Evolutionary conservation across 2,329 filamentous ascomycete species (phyloP).

Genomic region (Blumeria hordei): DNA sequence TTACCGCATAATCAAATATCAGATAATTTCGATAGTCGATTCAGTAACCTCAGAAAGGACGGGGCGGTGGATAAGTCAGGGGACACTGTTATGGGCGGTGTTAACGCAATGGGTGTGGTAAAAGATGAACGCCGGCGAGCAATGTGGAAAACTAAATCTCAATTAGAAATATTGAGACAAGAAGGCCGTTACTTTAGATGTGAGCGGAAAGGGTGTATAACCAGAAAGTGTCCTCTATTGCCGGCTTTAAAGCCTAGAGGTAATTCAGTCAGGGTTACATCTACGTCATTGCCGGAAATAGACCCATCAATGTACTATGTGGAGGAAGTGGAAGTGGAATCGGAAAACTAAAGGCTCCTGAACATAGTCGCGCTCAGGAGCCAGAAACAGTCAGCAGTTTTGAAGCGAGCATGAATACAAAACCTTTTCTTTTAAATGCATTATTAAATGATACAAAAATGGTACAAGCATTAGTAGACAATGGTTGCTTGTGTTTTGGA

Average conservation of each 20-base stretch:
- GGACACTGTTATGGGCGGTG: not conserved
- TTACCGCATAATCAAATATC: too few relatives aligned
- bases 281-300: not conserved
- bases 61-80: not conserved
- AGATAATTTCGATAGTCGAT: too few relatives aligned
- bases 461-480: not conserved
- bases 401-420: not conserved
- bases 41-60: too few relatives aligned
- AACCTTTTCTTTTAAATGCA: not conserved
- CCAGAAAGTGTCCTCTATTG: not conserved
- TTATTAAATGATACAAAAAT: not conserved
- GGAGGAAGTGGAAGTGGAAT: not conserved
- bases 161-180: not conserved
- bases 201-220: not conserved
- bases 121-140: not conserved
- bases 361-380: not conserved
- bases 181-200: not conserved
- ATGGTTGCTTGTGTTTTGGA: not conserved
- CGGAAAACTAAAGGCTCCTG: not conserved
- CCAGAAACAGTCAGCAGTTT: not conserved
- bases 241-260: not conserved
- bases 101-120: not conserved
- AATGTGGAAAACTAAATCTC: not conserved
- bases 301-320: not conserved
- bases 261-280: not conserved